Base-by-base conservation (phyloP, 208 protist species). In the Porcisia hertigi region DNA sequence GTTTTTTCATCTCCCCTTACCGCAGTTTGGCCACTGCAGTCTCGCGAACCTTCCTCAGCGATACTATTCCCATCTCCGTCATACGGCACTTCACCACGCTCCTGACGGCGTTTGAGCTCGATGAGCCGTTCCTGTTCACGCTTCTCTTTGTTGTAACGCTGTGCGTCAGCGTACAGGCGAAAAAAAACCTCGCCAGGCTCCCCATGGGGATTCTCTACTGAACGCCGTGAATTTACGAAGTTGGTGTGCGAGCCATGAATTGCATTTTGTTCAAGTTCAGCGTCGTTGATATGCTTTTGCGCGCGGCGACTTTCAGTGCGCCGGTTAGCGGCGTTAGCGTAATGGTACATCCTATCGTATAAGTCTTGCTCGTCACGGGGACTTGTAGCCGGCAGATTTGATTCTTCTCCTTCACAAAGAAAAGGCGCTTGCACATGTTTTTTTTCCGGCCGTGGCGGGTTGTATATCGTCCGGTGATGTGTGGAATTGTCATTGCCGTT, bases 111-210 rank as follows among this genome's bases (percentile, higher is more conserved):
- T 49, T 81, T 80, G 25, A 77, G 52, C 34, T 85, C 82, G 8
- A 87, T 47, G 23, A 65, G 53, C 3, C 62, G 57, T 59, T 92
- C 82, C 7, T 83, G 82, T 34, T 89, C 76, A 9, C 71, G 23
- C 39, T 82, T 80, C 8, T 88, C 73, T 1, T 69, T 73, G 62
- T 92, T 87, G 58, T 84, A 77, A 25, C 83, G 86, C 78, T 88
- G 79, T 2, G 88, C 88, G 20, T 94, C 83, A 3, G 78, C 82
- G 77, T 94, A 92, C 16, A 94, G 80, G 3, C 90, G 83, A 0
- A 69, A 62, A 71, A 91, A 94, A 14, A 94, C 88, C 34, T 78
- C 74, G 8, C 25, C 63, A 2, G 54, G 49, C 0, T 55, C 78
- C 0, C 34, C 71, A 23, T 64, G 14, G 12, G 34, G 11, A 36